These are phyloP conservation scores for Xylaria sp. DNA, from an alignment of 2,329 filamentous ascomycete genomes.

Conservation along the genomic window DNA sequence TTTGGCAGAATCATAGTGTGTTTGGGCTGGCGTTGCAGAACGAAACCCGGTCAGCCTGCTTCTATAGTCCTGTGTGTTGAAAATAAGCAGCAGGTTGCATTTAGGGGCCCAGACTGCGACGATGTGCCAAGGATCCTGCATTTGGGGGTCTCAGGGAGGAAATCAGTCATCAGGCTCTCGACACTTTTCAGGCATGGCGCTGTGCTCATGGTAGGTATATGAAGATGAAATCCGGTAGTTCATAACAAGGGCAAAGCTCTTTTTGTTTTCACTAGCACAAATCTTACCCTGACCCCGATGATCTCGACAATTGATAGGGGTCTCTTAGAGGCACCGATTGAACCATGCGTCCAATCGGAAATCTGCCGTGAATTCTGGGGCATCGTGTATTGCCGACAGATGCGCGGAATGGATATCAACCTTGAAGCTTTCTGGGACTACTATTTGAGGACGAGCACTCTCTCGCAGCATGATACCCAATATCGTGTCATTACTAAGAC, in stretches of 20 bases:
- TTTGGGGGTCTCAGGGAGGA: too few relatives aligned
- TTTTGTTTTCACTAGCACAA: not conserved
- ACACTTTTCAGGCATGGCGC: too few relatives aligned
- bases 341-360: not conserved
- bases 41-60: too few relatives aligned
- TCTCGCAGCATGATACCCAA: not conserved
- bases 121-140: too few relatives aligned
- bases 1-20: too few relatives aligned
- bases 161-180: too few relatives aligned
- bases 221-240: not conserved
- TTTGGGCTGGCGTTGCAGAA: too few relatives aligned
- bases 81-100: too few relatives aligned
- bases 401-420: not conserved
- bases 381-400: not conserved
- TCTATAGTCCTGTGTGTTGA: too few relatives aligned
- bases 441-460: not conserved
- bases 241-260: not conserved
- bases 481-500: not conserved
- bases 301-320: not conserved
- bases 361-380: conserved; percentile 4
- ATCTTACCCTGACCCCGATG: not conserved
- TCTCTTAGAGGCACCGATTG: conserved; percentile 4
- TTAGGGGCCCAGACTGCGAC: too few relatives aligned
- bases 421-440: conserved; percentile 1
- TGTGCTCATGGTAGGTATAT: not conserved